A percentile compares a stretch with the other conserved stretches of the same genome.
These are phyloP conservation scores for Elaeagnus macrophylla DNA, from an alignment of 306 rosid genomes.

Conservation along the genomic window DNA sequence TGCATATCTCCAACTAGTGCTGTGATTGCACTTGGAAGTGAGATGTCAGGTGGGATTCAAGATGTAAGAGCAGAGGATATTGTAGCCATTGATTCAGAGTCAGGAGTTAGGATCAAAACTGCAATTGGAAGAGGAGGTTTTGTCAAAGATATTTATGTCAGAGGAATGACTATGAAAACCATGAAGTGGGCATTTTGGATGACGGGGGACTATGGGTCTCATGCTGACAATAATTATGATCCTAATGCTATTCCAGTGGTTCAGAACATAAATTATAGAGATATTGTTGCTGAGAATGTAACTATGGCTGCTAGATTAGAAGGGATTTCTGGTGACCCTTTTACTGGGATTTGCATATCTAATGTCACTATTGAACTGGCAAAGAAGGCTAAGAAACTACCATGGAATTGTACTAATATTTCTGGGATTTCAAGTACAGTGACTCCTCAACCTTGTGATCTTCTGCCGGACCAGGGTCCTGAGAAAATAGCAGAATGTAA, in stretches of 20 bases:
- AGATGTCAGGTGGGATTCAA: conserved; percentile 76
- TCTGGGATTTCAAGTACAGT: conserved; percentile 56
- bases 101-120: conserved; percentile 69
- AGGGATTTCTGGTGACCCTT: conserved; percentile 52
- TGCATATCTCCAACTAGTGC: conserved; percentile 78
- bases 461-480: conserved; percentile 42
- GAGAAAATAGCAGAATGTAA: conserved; percentile 25
- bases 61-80: conserved; percentile 73
- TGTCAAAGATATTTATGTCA: conserved; percentile 61
- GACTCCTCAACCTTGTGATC: conserved; percentile 48
- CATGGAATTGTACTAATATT: conserved; percentile 58
- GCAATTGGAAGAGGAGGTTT: conserved; percentile 73
- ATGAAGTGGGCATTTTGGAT: conserved; percentile 86
- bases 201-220: conserved; percentile 70
- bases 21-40: conserved; percentile 71
- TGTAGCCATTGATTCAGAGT: conserved; percentile 46
- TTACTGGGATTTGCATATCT: conserved; percentile 62
- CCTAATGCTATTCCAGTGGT: conserved; percentile 59
- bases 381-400: conserved; percentile 43
- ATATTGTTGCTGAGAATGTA: conserved; percentile 55
- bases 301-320: conserved; percentile 60
- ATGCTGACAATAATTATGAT: conserved; percentile 51
- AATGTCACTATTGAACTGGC: conserved; percentile 57
- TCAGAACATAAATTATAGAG: conserved; percentile 43
- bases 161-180: conserved; percentile 48